Percentiles rank a stretch among this genome's conserved stretches.
Conservation (phyloP, 306 rosid genomes). For the Lupinus albus region DNA sequence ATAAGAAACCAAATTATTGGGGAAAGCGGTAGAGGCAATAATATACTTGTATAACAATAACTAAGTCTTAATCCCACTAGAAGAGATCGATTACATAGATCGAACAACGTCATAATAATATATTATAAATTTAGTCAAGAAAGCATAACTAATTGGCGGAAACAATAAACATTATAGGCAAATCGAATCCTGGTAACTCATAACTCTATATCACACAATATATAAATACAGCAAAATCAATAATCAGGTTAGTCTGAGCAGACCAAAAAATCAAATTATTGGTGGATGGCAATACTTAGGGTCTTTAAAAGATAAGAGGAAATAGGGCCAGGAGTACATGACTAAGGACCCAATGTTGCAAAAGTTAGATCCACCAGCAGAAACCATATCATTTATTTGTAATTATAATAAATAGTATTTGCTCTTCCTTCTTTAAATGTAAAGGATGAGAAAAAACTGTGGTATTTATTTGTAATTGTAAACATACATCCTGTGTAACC, state of each 20-base stretch:
- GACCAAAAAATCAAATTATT: neutral
- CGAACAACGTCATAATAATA: too few relatives aligned
- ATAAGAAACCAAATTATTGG: slow-evolving; percentile 24
- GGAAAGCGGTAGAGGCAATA: slow-evolving; percentile 10
- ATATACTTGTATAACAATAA: neutral
- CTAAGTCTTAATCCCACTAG: too few relatives aligned
- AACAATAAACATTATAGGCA: slow-evolving; percentile 5
- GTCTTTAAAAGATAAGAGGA: slow-evolving; percentile 1
- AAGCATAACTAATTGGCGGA: neutral
- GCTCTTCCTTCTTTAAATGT: neutral
- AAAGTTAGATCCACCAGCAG: neutral
- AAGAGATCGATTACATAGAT: too few relatives aligned
- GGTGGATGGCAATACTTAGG: neutral
- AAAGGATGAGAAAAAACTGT: neutral
- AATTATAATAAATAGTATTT: neutral
- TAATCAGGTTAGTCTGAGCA: neutral
- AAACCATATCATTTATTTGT: slow-evolving; percentile 8
- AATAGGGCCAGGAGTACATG: slow-evolving; percentile 4
- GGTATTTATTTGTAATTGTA: neutral
- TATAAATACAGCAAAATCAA: neutral
- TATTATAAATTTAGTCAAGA: neutral
- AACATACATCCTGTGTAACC: slow-evolving; percentile 5
- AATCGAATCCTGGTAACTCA: neutral
- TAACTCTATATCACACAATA: neutral
- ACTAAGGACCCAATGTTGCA: slow-evolving; percentile 14